Base-by-base conservation (phyloP, 768 basidiomycete genomes). In the Pluteus cervinus region DNA sequence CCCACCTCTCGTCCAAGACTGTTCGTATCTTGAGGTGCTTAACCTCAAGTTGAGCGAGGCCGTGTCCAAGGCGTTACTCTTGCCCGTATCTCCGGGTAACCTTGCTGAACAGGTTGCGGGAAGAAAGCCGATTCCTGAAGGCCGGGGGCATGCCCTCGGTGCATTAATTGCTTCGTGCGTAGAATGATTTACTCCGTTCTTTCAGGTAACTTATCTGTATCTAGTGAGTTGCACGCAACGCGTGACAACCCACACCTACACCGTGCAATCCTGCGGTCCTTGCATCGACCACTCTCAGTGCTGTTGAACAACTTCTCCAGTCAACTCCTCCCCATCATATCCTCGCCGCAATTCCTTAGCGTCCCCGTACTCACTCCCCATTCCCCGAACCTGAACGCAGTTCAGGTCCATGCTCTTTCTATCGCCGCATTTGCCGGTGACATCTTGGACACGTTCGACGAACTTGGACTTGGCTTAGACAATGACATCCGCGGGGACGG, bases 1-100 rank as follows among this genome's bases (percentile, higher is more conserved):
- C 4, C 53, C 66, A 3, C 65, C 74, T 6, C 70, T 80, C 22
- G 60, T 81, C 21, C 86, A 86, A 47, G 86, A 88, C 56, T 83
- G 81, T 39, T 84, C 84, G 9, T 89, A 87, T 58, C 66, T 88
- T 37, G 81, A 87, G 53, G 74, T 78, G 41, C 73, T 89, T 30
- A 71, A 79, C 47, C 65, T 87, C 39, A 86, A 82, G 53, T 65
- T 90, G 30, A 86, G 81, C 51, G 87, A 90, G 57, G 85, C 82
- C 0, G 83, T 86, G 10, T 82, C 84, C 38, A 85, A 75, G 59
- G 80, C 85, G 3, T 65, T 89, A 34, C 67, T 73, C 15, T 81
- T 81, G 46, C 81, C 85, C 10, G 50, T 66, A 2, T 76, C 79
- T 18, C 66, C 79, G 15, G 68, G 69, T 12, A 47, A 58, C 32